phyloP scores from a whole-genome alignment of 345 rosid genomes.

The Geranium rotundifolium region DNA sequence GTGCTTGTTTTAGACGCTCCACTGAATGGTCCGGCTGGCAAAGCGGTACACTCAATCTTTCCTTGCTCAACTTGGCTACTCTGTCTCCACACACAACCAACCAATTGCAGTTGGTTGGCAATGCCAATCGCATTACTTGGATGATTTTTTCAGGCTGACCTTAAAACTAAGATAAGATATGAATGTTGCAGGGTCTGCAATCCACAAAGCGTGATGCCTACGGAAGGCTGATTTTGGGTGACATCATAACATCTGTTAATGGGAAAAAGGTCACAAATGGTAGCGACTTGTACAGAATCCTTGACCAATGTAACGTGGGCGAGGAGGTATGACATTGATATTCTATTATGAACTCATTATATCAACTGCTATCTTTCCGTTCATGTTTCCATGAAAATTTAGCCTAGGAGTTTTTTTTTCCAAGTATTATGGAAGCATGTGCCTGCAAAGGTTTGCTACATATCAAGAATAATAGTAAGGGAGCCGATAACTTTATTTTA shows the following conservation, averaged over 20 bases:
- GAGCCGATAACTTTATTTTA: neutral
- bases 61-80: neutral
- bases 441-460: neutral
- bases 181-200: constrained; percentile 42
- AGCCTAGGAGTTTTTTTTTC: no score
- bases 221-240: constrained; percentile 72
- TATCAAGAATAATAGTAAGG: neutral
- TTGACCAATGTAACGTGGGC: constrained; percentile 76
- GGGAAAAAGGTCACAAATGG: constrained; percentile 62
- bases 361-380: no score
- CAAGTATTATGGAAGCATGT: neutral
- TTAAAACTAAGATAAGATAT: neutral
- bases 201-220: constrained; percentile 68
- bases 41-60: constrained; percentile 54
- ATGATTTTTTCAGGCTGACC: neutral
- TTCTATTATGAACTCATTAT: neutral
- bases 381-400: no score
- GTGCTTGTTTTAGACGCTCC: constrained; percentile 97
- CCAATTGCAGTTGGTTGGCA: neutral
- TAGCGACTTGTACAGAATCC: constrained; percentile 71
- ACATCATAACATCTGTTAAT: constrained; percentile 66
- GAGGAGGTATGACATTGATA: constrained; percentile 32
- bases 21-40: constrained; percentile 83
- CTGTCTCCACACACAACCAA: neutral
- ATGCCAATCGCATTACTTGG: neutral